Evolutionary conservation across 78 protist genomes (phyloP).

Genomic region (Dictyostelium purpureum): DNA sequence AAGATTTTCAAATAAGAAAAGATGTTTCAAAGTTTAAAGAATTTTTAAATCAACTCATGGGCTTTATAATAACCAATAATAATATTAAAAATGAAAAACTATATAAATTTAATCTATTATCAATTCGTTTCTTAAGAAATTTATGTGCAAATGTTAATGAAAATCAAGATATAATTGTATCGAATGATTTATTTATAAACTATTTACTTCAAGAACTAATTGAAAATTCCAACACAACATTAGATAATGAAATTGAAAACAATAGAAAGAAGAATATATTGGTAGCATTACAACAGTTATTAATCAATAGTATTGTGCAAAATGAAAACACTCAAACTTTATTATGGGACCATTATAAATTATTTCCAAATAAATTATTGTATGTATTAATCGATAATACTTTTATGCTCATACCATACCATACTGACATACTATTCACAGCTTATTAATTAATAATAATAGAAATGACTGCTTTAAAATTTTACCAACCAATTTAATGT

Average conservation of each 20-base stretch:
- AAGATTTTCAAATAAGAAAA: not conserved
- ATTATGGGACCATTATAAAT: slow-evolving; percentile 32
- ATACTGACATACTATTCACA: not conserved
- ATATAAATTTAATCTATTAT: not conserved
- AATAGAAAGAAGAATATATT: not conserved
- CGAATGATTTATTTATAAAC: not conserved
- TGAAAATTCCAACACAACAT: not conserved
- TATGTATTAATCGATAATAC: not conserved
- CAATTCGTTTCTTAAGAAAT: slow-evolving; percentile 35
- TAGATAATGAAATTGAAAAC: not conserved
- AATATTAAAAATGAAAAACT: not conserved
- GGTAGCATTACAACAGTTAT: not conserved
- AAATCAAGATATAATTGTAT: slow-evolving; percentile 14
- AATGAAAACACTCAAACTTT: slow-evolving; percentile 9
- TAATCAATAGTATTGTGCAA: slow-evolving; percentile 39
- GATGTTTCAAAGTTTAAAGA: not conserved
- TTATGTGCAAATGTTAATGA: slow-evolving; percentile 21
- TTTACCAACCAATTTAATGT: slow-evolving; percentile 15
- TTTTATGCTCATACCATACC: not conserved
- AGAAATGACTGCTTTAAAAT: not conserved
- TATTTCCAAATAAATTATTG: not conserved
- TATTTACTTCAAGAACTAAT: not conserved
- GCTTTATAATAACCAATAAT: not conserved
- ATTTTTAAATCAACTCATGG: not conserved
- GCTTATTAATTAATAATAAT: not conserved